These are phyloP conservation scores for Calophaca sinica DNA, from an alignment of 306 rosid species.

Conservation along the genomic window DNA sequence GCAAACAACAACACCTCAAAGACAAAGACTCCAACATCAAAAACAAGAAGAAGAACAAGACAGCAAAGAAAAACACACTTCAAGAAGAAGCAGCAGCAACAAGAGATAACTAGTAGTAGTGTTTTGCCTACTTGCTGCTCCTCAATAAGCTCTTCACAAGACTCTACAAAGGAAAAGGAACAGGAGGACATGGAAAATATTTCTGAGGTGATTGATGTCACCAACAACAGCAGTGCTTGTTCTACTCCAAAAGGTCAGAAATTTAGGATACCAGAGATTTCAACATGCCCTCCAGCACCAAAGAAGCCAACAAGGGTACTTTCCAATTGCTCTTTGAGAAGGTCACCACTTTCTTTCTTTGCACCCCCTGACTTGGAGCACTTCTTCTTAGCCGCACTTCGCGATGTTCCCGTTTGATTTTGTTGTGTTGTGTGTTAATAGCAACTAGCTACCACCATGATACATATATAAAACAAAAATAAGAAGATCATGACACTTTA, in stretches of 20 bases:
- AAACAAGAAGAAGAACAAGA: constrained; percentile 32
- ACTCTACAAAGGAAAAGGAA: constrained; percentile 42
- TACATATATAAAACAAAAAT: constrained; percentile 34
- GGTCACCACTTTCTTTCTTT: constrained; percentile 84
- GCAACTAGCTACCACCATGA: constrained; percentile 6
- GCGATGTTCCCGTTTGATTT: constrained; percentile 77
- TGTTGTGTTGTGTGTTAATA: constrained; percentile 42
- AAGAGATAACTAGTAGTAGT: constrained; percentile 25
- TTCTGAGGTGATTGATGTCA: constrained; percentile 51
- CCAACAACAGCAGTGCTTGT: constrained; percentile 51
- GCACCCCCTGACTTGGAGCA: constrained; percentile 92
- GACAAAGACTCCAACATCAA: neutral
- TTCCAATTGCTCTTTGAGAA: constrained; percentile 60
- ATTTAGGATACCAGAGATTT: constrained; percentile 75
- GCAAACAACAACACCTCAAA: constrained; percentile 1
- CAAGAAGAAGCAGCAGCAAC: constrained; percentile 46
- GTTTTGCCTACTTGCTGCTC: constrained; percentile 41
- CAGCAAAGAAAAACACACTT: constrained; percentile 38
- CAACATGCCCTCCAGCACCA: constrained; percentile 91
- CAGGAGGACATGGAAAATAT: constrained; percentile 13
- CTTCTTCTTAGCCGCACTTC: constrained; percentile 67
- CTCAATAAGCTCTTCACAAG: constrained; percentile 49
- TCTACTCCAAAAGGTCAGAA: constrained; percentile 87
- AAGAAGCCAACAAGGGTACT: constrained; percentile 71
- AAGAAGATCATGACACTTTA: constrained; percentile 47